Evolutionary conservation across 2,329 filamentous ascomycete genomes (phyloP).

Genomic region (Malbranchea cinnamomea): DNA sequence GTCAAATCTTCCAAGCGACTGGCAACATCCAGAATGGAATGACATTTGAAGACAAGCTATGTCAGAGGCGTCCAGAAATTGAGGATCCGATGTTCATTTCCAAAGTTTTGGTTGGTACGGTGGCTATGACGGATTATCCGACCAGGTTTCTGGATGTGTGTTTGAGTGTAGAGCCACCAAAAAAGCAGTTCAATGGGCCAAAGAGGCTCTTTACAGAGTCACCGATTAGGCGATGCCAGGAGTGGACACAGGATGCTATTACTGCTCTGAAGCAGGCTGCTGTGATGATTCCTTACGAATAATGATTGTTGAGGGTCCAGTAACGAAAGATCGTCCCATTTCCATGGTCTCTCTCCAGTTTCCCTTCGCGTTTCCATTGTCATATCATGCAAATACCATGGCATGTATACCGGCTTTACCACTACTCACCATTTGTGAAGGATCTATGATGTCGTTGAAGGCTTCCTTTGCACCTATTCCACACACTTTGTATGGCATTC

Average conservation of each 20-base stretch:
- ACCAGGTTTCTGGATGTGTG: not conserved
- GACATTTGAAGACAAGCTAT: constrained; percentile 12
- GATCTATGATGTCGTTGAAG: no score
- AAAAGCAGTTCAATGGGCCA: constrained; percentile 4
- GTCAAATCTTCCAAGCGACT: constrained; percentile 15
- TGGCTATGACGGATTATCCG: constrained; percentile 6
- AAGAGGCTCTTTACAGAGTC: not conserved
- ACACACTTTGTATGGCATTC: no score
- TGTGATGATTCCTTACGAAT: no score
- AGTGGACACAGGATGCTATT: constrained; percentile 1
- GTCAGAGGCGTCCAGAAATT: constrained; percentile 11
- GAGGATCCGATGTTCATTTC: constrained; percentile 9
- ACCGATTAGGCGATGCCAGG: constrained; percentile 1
- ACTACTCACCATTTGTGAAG: no score
- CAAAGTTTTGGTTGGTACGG: constrained; percentile 11
- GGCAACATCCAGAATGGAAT: constrained; percentile 19
- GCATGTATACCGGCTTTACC: no score
- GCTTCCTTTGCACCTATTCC: no score
- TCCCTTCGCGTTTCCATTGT: no score
- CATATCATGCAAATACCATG: no score
- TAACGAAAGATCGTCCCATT: no score
- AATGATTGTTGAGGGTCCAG: no score
- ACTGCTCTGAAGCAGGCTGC: no score
- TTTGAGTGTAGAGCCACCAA: constrained; percentile 1
- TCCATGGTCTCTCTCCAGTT: no score